Base-by-base conservation (phyloP, 2,329 filamentous ascomycete species). In the Fusarium bactridioides region DNA sequence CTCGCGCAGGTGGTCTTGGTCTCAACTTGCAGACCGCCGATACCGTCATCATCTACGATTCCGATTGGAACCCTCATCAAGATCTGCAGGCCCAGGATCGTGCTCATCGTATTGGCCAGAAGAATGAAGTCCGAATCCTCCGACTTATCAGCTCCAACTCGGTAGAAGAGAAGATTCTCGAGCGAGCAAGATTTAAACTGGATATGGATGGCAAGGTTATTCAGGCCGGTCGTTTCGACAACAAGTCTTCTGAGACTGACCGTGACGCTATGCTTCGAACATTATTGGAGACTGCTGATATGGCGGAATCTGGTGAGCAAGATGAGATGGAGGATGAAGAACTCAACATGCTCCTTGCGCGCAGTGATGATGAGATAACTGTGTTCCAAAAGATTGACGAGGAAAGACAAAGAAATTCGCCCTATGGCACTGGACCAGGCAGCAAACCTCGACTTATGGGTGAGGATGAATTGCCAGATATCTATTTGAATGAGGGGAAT, bases 121-220 rank as follows among this genome's bases (percentile, higher is more conserved):
- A 99, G 91, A 99, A 99, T 78, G 96, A 99, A 83, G 96, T 99
- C 63, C 93, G 96, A 77, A 99, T 99, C 81, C 85, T 99, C 67
- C 92, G 96, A 82, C 87, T 99, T 48, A 98, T 99, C 82, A 98
- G 93, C 74, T 97, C 94, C 15, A 97, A 97, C 78, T 98, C 96
- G 0, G 95, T 99, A 5, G 96, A 99, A 83, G 96, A 99, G 83
- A 98, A 98, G 86, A 99, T 99, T 80, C 86, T 99, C 58, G 96
- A 98, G 82, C 93, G 95, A 80, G 96, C 96, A 6, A 93, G 97
- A 75, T 99, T 93, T 89, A 99, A 99, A 88, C 89, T 99, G 73
- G 95, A 98, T 82, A 98, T 99, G 93, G 96, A 99, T 79, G 95
- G 96, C 85, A 99, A 99, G 83, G 95, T 99, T 80, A 99, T 99